Percentiles rank a stretch among this genome's conserved stretches.
Conservation (phyloP, 805 yeast genomes). For the Myxozyma udenii region DNA sequence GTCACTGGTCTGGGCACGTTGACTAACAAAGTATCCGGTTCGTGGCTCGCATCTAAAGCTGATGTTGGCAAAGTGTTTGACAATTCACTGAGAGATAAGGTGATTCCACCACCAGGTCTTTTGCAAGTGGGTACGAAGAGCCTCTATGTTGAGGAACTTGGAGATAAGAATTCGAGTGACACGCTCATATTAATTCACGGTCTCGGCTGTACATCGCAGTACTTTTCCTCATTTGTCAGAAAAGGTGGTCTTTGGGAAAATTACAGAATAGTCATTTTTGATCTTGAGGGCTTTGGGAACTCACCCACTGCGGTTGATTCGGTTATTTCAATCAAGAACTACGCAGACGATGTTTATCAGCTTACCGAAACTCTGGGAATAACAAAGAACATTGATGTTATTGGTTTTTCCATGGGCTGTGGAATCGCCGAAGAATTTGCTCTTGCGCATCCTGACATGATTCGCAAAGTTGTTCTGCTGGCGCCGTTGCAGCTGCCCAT, state of each 20-base stretch:
- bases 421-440: constrained; percentile 13
- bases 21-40: constrained; percentile 6
- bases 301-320: constrained; percentile 12
- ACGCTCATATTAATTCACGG: constrained; percentile 19
- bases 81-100: neutral
- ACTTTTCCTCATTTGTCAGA: constrained; percentile 7
- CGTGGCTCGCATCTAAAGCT: neutral
- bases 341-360: constrained; percentile 12
- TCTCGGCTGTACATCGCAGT: constrained; percentile 14
- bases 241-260: constrained; percentile 7
- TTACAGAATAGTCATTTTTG: constrained; percentile 16
- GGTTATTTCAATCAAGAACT: constrained; percentile 1
- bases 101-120: constrained; percentile 5
- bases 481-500: constrained; percentile 18
- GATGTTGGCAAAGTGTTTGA: neutral
- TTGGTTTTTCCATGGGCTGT: constrained; percentile 25
- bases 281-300: constrained; percentile 18
- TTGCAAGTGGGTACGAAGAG: constrained; percentile 12
- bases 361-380: constrained; percentile 3
- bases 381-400: constrained; percentile 3
- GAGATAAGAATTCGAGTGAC: constrained; percentile 5
- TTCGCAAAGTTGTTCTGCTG: constrained; percentile 9
- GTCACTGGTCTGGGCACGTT: constrained; percentile 24
- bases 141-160: constrained; percentile 20
- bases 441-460: constrained; percentile 8